Percentiles rank a stretch among this genome's conserved stretches.
phyloP scores from a whole-genome alignment of 2,329 filamentous ascomycete genomes.

The Diaporthe batatas region DNA sequence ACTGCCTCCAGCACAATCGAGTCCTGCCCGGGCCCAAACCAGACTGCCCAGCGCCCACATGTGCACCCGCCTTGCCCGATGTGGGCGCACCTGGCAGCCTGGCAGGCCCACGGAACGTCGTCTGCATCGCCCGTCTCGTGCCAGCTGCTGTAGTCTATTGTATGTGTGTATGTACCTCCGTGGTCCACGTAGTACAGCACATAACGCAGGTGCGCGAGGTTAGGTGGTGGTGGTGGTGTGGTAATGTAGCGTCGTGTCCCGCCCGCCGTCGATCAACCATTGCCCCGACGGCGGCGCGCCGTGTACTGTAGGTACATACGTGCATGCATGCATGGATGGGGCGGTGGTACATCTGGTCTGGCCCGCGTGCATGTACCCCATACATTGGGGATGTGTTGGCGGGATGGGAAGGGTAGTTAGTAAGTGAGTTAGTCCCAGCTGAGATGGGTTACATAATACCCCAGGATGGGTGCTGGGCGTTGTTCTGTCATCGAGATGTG shows the following conservation, averaged over 20 bases:
- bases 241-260: slow-evolving; percentile 21
- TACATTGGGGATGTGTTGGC: background rate
- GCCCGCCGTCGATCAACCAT: slow-evolving; percentile 20
- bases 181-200: too few relatives aligned
- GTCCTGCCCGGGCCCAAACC: too few relatives aligned
- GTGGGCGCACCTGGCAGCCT: too few relatives aligned
- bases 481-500: slow-evolving; percentile 13
- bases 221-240: background rate
- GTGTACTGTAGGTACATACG: background rate
- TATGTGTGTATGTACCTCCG: too few relatives aligned
- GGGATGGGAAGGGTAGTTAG: background rate
- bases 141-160: too few relatives aligned
- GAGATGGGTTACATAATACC: background rate
- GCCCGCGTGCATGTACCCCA: too few relatives aligned
- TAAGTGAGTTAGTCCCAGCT: too few relatives aligned
- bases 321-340: too few relatives aligned
- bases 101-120: slow-evolving; percentile 19
- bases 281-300: background rate
- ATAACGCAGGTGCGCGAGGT: background rate
- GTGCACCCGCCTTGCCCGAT: too few relatives aligned
- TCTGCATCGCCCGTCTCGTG: slow-evolving; percentile 5
- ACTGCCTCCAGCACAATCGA: too few relatives aligned
- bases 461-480: background rate
- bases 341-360: background rate
- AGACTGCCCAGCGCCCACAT: too few relatives aligned